phyloP scores from a whole-genome alignment of 2,329 filamentous ascomycete species.

The Monosporascus sp. region DNA sequence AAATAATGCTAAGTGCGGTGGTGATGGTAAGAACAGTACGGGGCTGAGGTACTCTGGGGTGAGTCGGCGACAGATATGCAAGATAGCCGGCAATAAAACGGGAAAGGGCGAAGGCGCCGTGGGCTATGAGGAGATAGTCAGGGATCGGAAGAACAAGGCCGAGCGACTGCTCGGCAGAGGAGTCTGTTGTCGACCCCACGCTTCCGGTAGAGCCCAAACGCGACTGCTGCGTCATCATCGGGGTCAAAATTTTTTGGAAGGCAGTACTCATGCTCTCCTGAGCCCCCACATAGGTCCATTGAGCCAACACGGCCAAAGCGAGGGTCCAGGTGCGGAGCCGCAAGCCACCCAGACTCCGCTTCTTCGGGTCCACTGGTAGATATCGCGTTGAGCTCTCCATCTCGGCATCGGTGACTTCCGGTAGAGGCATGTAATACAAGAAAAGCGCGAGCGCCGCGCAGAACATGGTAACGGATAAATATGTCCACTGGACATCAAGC shows the following conservation, averaged over 20 bases:
- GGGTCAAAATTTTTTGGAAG: conserved; percentile 48
- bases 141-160: conserved; percentile 51
- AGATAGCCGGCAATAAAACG: conserved; percentile 64
- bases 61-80: conserved; percentile 51
- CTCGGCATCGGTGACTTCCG: conserved; percentile 54
- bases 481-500: conserved; percentile 78
- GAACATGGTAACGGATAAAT: conserved; percentile 73
- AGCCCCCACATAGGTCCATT: conserved; percentile 74
- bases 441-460: conserved; percentile 66
- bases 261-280: conserved; percentile 64
- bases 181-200: conserved; percentile 36
- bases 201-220: conserved; percentile 16
- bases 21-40: conserved; percentile 65
- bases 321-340: conserved; percentile 54
- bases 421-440: conserved; percentile 64
- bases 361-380: conserved; percentile 47
- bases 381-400: conserved; percentile 43
- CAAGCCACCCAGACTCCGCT: conserved; percentile 43
- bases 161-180: conserved; percentile 26
- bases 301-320: conserved; percentile 66
- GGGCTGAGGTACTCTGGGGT: conserved; percentile 54
- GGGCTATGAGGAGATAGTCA: conserved; percentile 67
- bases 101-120: conserved; percentile 67
- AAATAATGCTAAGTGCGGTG: conserved; percentile 56
- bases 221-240: conserved; percentile 16